Evolutionary conservation across 108 stramenopile genomes (phyloP).

Genomic region (Skeletonema tropicum): DNA sequence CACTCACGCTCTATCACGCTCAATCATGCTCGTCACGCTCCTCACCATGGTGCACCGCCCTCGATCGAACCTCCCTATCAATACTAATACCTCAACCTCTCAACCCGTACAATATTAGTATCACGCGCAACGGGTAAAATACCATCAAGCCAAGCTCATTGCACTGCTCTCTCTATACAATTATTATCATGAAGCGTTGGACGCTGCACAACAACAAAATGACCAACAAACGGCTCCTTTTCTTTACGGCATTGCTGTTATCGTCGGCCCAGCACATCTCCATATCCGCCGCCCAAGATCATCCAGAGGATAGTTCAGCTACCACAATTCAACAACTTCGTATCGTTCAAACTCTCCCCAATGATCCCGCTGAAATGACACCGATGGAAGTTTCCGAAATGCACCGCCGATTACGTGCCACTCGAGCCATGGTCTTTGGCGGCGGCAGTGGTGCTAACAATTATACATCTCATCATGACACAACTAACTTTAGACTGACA

Average conservation of each 20-base stretch:
- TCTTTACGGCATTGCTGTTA: neutral
- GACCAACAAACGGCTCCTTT: neutral
- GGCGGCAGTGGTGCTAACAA: conserved; percentile 3
- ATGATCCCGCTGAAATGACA: conserved; percentile 34
- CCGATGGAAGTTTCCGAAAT: conserved; percentile 11
- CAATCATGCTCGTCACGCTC: too few relatives aligned
- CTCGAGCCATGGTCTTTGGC: conserved; percentile 41
- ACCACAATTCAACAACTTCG: conserved; percentile 4
- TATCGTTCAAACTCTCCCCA: conserved; percentile 32
- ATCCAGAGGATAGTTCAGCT: neutral
- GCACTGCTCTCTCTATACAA: too few relatives aligned
- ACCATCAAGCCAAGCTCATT: too few relatives aligned
- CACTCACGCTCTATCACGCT: too few relatives aligned
- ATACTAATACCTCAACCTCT: too few relatives aligned
- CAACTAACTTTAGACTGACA: neutral
- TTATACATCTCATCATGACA: neutral
- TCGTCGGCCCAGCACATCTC: neutral
- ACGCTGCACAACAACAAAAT: neutral
- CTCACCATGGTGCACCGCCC: too few relatives aligned
- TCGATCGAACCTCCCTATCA: too few relatives aligned
- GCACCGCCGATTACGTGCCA: conserved; percentile 32
- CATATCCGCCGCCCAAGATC: neutral
- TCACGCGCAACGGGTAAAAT: too few relatives aligned
- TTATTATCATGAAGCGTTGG: neutral
- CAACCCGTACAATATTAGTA: too few relatives aligned